Evolutionary conservation across 805 yeast genomes (phyloP), one percentile per base, ranked within the genome.

Genomic region (Spathaspora sp.): DNA sequence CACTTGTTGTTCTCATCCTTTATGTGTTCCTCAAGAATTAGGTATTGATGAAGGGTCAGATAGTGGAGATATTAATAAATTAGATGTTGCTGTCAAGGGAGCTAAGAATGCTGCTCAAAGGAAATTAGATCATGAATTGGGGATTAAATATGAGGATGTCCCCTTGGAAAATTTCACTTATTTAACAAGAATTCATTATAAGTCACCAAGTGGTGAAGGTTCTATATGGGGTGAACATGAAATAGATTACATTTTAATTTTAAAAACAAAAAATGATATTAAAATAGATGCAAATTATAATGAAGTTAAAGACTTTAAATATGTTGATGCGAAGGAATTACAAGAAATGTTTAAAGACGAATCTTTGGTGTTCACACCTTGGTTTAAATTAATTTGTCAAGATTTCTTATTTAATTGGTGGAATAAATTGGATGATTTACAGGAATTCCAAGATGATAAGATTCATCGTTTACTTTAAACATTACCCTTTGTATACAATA

Each of bases 1-100:
- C 68, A 94, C 99, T 1, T 94, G 99, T 72, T 94, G 99, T 69
- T 92, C 98, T 1, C 99, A 94, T 67, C 99, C 99, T 9, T 76
- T 94, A 49, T 90, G 97, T 50, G 82, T 90, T 35, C 79, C 85
- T 39, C 73, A 82, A 38, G 99, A 94, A 69, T 74, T 91, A 64
- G 97, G 97, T 10, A 50, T 66, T 17, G 50, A 52, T 19, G 46
- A 55, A 5, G 45, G 46, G 5, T 57, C 57, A 3, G 54, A 50
- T 2, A 42, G 52, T 7, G 44, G 47, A 18, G 60, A 63, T 47
- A 55, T 62, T 28, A 63, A 73, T 42, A 68, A 68, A 38, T 75
- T 92, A 52, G 68, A 72, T 5, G 71, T 76, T 35, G 88, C 96
- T 8, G 75, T 93, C 7, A 68, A 70, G 26, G 99, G 99, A 52